Conservation (phyloP, 2,329 filamentous ascomycete genomes). For the Neonectria sp. region DNA sequence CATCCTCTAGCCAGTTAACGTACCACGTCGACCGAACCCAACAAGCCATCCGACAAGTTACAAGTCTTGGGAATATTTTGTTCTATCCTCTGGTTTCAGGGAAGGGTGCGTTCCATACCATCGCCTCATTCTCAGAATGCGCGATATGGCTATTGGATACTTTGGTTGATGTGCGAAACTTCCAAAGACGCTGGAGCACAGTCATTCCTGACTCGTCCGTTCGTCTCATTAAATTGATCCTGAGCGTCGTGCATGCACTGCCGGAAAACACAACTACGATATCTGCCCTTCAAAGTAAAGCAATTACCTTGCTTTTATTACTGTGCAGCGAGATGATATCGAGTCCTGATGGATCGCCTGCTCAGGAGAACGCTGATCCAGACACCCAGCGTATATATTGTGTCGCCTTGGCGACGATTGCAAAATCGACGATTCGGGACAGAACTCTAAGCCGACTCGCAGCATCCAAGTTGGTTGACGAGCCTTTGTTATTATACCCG, state of each 20-base stretch:
- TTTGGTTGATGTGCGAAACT: constrained; percentile 58
- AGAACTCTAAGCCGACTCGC: constrained; percentile 57
- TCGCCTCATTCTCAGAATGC: constrained; percentile 56
- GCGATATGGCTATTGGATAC: constrained; percentile 67
- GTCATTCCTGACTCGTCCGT: constrained; percentile 51
- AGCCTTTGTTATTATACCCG: constrained; percentile 55
- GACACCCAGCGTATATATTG: constrained; percentile 55
- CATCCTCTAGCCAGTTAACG: constrained; percentile 47
- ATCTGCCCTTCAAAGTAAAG: constrained; percentile 53
- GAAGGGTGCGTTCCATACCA: constrained; percentile 50
- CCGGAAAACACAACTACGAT: constrained; percentile 32
- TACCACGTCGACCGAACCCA: constrained; percentile 58
- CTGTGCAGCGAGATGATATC: constrained; percentile 60
- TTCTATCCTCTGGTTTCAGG: constrained; percentile 56
- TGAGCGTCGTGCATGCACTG: constrained; percentile 52
- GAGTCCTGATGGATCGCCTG: constrained; percentile 50
- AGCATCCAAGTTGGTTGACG: constrained; percentile 60
- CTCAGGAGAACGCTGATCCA: constrained; percentile 45
- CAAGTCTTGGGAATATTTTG: constrained; percentile 61
- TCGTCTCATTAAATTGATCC: constrained; percentile 54
- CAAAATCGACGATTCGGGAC: constrained; percentile 53
- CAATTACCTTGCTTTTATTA: constrained; percentile 56
- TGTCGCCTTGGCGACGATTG: constrained; percentile 56
- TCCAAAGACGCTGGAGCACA: constrained; percentile 57
- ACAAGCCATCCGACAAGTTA: constrained; percentile 64